Evolutionary conservation across 176 grass and related monocot species (phyloP).

Genomic region (Juncus effusus): DNA sequence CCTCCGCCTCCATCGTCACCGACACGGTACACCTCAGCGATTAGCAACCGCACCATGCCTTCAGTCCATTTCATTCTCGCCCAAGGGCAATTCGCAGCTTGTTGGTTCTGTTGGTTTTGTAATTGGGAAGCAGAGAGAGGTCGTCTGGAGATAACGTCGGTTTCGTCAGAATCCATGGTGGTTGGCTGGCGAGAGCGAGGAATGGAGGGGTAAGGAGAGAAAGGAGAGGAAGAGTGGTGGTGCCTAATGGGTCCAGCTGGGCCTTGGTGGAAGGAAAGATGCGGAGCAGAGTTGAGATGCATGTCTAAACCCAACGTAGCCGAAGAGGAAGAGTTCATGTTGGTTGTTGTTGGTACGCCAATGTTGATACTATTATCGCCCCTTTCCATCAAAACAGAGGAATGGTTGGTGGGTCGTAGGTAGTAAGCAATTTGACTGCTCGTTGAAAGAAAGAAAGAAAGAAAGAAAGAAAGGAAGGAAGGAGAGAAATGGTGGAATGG

Average conservation of each 20-base stretch:
- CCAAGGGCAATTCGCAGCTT: slow-evolving; percentile 49
- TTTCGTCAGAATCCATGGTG: neutral
- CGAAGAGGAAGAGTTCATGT: slow-evolving; percentile 15
- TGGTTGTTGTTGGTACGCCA: neutral
- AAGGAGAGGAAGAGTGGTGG: slow-evolving; percentile 9
- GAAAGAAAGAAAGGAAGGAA: neutral
- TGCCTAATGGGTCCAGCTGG: slow-evolving; percentile 10
- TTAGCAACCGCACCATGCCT: slow-evolving; percentile 71
- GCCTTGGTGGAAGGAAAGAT: slow-evolving; percentile 14
- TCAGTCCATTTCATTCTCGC: slow-evolving; percentile 98
- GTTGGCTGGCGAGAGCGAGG: neutral
- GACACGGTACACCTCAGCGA: slow-evolving; percentile 63
- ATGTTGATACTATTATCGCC: slow-evolving; percentile 17
- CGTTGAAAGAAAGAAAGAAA: neutral
- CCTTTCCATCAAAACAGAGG: slow-evolving; percentile 14
- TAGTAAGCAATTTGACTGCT: neutral
- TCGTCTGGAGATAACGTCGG: slow-evolving; percentile 5
- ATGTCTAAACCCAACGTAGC: slow-evolving; percentile 24
- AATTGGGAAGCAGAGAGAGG: neutral
- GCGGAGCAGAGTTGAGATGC: slow-evolving; percentile 16
- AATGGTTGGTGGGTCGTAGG: neutral
- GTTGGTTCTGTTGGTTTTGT: neutral
- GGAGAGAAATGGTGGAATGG: neutral
- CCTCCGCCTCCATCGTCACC: slow-evolving; percentile 61
- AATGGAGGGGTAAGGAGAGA: slow-evolving; percentile 11